phyloP scores from a whole-genome alignment of 257 asterid genomes.

The Verbascum thapsus region DNA sequence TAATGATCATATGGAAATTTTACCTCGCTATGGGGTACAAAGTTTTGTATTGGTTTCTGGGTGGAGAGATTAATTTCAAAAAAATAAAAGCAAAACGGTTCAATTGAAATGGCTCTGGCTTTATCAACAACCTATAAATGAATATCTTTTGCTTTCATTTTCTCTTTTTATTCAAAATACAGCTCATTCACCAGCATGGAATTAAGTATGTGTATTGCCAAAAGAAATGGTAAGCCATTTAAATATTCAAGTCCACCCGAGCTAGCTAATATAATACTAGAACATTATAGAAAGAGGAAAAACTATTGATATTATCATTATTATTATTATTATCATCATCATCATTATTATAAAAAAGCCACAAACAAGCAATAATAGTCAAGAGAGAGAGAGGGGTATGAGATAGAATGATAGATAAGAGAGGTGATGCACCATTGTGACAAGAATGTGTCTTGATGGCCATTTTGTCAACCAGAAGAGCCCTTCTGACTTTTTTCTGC shows the following conservation, averaged over 20 bases:
- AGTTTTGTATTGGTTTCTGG: too few species aligned
- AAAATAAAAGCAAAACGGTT: too few species aligned
- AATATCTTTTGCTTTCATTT: not conserved
- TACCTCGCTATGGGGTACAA: too few species aligned
- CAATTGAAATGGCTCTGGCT: too few species aligned
- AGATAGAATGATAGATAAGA: not conserved
- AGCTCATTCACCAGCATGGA: not conserved
- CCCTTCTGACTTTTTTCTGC: constrained; percentile 3
- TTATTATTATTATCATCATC: too few species aligned
- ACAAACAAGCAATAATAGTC: not conserved
- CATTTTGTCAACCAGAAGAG: constrained; percentile 29
- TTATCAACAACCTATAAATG: too few species aligned
- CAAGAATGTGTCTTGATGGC: constrained; percentile 25
- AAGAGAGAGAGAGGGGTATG: constrained; percentile 1
- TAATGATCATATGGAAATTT: too few species aligned
- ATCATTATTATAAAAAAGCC: not conserved
- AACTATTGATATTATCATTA: not conserved
- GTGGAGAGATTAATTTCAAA: too few species aligned
- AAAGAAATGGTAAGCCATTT: too few species aligned
- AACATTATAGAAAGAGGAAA: not conserved
- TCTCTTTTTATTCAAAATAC: not conserved
- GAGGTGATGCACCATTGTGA: constrained; percentile 18
- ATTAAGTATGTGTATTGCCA: too few species aligned
- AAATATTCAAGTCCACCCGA: too few species aligned
- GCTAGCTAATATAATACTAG: too few species aligned